Evolutionary conservation across 2,329 filamentous ascomycete genomes (phyloP).

Genomic region (Penicillium sp.): DNA sequence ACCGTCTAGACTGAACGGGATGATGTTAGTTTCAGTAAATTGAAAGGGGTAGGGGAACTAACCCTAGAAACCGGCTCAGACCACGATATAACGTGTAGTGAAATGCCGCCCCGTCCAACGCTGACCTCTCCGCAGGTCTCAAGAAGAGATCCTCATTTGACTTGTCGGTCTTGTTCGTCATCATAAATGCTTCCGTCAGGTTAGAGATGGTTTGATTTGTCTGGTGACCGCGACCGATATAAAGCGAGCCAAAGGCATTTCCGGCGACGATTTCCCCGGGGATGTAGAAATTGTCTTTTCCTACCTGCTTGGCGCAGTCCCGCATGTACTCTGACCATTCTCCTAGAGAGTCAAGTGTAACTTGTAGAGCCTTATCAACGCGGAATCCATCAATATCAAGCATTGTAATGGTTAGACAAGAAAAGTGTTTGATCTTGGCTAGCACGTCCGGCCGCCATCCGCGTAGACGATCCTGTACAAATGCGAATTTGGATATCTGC

Average conservation of each 20-base stretch:
- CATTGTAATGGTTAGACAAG: conserved; percentile 63
- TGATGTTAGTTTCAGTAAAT: not conserved
- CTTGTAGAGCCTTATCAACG: conserved; percentile 67
- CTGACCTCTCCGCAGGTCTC: not conserved
- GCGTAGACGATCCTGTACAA: conserved; percentile 67
- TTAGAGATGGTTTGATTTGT: conserved; percentile 54
- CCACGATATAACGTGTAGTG: conserved; percentile 65
- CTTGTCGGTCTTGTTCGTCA: conserved; percentile 50
- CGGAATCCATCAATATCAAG: conserved; percentile 68
- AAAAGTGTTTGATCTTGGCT: conserved; percentile 62
- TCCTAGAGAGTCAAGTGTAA: conserved; percentile 64
- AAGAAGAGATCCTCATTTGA: conserved; percentile 43
- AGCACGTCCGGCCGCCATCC: conserved; percentile 64
- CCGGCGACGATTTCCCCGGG: conserved; percentile 67
- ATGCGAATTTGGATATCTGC: conserved; percentile 67
- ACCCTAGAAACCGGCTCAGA: conserved; percentile 63
- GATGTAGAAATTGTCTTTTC: conserved; percentile 67
- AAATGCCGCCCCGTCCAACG: conserved; percentile 64
- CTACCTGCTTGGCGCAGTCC: conserved; percentile 58
- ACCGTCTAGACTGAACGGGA: conserved; percentile 52
- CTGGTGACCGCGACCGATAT: conserved; percentile 64
- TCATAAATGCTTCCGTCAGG: conserved; percentile 51
- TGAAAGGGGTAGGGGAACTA: not conserved
- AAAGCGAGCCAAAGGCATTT: conserved; percentile 63
- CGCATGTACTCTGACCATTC: conserved; percentile 62